Evolutionary conservation across 2,329 filamentous ascomycete species (phyloP).

Genomic region (Neofusicoccum parvum): DNA sequence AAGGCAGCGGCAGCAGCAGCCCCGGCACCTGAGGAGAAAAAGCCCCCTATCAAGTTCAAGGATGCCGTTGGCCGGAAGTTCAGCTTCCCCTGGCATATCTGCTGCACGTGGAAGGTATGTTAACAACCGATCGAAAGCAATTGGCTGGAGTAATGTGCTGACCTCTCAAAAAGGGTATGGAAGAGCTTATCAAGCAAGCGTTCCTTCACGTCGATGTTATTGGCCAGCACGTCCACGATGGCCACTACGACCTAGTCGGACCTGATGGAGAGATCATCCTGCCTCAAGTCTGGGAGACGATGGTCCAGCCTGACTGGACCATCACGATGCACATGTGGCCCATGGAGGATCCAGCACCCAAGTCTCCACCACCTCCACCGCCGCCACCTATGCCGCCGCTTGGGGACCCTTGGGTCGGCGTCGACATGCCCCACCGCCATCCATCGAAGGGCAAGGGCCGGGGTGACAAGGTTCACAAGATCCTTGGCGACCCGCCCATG

Average conservation of each 20-base stretch:
- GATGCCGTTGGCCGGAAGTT: slow-evolving; percentile 91
- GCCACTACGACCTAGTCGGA: slow-evolving; percentile 51
- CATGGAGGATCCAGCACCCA: slow-evolving; percentile 38
- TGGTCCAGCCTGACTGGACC: slow-evolving; percentile 51
- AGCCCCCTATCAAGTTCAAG: slow-evolving; percentile 83
- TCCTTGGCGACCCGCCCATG: slow-evolving; percentile 16
- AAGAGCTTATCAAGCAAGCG: slow-evolving; percentile 52
- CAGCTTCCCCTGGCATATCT: slow-evolving; percentile 85
- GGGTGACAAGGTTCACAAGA: slow-evolving; percentile 2
- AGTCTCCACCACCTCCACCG: slow-evolving; percentile 7
- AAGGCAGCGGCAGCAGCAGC: slow-evolving; percentile 43
- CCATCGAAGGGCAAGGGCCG: slow-evolving; percentile 16
- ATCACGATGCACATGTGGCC: slow-evolving; percentile 55
- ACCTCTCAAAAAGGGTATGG: slow-evolving; percentile 45
- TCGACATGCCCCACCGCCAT: slow-evolving; percentile 9
- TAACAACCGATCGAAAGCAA: neutral
- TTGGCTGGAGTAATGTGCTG: neutral
- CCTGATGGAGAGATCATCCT: slow-evolving; percentile 53
- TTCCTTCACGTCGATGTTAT: slow-evolving; percentile 51
- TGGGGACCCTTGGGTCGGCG: slow-evolving; percentile 14
- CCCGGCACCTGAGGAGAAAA: slow-evolving; percentile 57
- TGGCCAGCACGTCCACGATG: slow-evolving; percentile 48
- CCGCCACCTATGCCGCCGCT: neutral
- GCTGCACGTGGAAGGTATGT: slow-evolving; percentile 79
- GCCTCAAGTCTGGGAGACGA: slow-evolving; percentile 52